Conservation (phyloP, 768 basidiomycete species). For the Phaeotremella fagi region DNA sequence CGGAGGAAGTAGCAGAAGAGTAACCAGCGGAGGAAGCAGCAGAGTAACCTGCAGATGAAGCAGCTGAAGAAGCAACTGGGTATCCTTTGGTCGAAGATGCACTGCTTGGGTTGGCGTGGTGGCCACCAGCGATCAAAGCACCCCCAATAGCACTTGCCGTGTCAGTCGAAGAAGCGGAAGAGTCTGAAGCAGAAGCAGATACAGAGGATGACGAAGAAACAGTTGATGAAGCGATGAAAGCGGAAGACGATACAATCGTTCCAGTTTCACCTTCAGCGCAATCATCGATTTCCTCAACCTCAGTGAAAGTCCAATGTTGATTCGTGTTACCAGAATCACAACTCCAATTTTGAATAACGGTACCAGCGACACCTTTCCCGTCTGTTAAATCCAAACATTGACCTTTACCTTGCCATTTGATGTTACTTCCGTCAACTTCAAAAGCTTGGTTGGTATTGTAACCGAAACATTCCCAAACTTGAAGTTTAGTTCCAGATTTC, state of each 20-base stretch:
- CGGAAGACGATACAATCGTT: conserved; percentile 1
- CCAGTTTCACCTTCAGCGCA: conserved; percentile 6
- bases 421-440: conserved; percentile 12
- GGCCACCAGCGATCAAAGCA: not conserved
- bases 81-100: not conserved
- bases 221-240: conserved; percentile 2
- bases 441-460: conserved; percentile 35
- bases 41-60: conserved; percentile 7
- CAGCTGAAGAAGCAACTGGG: conserved; percentile 3
- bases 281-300: conserved; percentile 34
- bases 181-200: not conserved
- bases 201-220: conserved; percentile 6
- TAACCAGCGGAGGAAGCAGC: conserved; percentile 7
- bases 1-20: not conserved
- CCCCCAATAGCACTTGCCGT: conserved; percentile 8
- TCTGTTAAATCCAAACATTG: conserved; percentile 38
- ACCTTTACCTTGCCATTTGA: conserved; percentile 28
- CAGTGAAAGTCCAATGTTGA: conserved; percentile 34
- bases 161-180: conserved; percentile 3
- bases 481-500: conserved; percentile 33
- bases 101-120: not conserved
- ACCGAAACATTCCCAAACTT: conserved; percentile 36
- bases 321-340: conserved; percentile 30
- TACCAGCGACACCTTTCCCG: conserved; percentile 23
- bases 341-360: conserved; percentile 32